Conservation (phyloP, 2,329 filamentous ascomycete genomes). For the Teratosphaeria nubilosa region DNA sequence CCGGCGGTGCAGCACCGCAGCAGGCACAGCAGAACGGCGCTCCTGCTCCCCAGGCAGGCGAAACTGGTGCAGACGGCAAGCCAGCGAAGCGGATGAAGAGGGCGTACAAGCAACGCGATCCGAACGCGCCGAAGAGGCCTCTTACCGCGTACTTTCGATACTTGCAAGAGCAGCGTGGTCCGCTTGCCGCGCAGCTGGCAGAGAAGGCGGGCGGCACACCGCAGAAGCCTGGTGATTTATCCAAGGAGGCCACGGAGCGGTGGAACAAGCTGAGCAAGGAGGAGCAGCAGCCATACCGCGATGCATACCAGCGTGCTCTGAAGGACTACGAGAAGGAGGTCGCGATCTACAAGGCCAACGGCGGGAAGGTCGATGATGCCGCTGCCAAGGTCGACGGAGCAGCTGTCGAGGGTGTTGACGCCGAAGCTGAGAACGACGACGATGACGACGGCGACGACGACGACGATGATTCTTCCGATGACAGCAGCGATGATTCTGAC, state of each 20-base stretch:
- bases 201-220: slow-evolving; percentile 45
- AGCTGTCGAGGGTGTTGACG: slow-evolving; percentile 29
- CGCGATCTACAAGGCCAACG: slow-evolving; percentile 46
- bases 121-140: slow-evolving; percentile 88
- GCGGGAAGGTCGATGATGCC: slow-evolving; percentile 18
- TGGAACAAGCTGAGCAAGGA: slow-evolving; percentile 68
- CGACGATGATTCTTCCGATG: background rate
- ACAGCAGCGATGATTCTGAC: slow-evolving; percentile 12
- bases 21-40: slow-evolving; percentile 3
- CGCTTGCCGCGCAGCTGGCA: slow-evolving; percentile 61
- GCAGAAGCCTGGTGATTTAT: slow-evolving; percentile 69
- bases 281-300: slow-evolving; percentile 60
- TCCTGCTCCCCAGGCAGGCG: background rate
- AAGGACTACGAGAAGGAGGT: slow-evolving; percentile 47
- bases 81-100: slow-evolving; percentile 25
- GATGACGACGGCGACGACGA: slow-evolving; percentile 3
- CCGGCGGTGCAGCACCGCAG: background rate
- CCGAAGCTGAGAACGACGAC: slow-evolving; percentile 26
- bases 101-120: slow-evolving; percentile 52
- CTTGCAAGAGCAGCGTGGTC: slow-evolving; percentile 75
- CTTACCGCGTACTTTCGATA: slow-evolving; percentile 93
- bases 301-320: slow-evolving; percentile 48
- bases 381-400: background rate
- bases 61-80: slow-evolving; percentile 9
- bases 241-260: slow-evolving; percentile 74